Base-by-base conservation (phyloP, 805 yeast genomes). In the Kluyveromyces lactis region DNA sequence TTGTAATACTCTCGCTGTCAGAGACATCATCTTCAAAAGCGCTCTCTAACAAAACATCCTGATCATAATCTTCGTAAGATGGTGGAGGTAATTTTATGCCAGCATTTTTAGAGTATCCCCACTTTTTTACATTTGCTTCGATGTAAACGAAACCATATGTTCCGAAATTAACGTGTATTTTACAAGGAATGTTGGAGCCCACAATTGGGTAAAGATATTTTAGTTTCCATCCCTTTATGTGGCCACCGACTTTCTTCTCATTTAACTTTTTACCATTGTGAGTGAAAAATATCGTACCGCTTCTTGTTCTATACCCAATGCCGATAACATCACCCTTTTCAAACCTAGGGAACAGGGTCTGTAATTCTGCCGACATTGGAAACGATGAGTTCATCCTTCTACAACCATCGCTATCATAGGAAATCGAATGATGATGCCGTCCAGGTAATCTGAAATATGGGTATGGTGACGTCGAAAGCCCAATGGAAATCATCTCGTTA, bases 401-500 rank as follows among this genome's bases (percentile, higher is more conserved):
- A 42, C 73, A 68, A 3, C 97, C 98, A 39, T 73, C 73, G 4
- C 95, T 83, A 46, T 87, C 96, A 60, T 90, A 92, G n/a, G 87
- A 74, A 3, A 86, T 68, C 0, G 96, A 86, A 57, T 78, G 81
- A 31, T 80, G 72, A 52, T 87, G 95, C 53, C 92, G 74, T 0
- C 98, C 98, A 0, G 98, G 97, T 29, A 92, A 66, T 49, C 97
- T 69, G 62, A 92, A 92, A 62, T 81, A 78, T 2, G 98, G 98
- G 53, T 92, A 92, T 5, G 98, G 98, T 46, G 78, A 75, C 0
- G 94, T 76, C 0, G 89, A 72, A 3, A 92, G 54, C 0, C 98
- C 98, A 15, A 92, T 68, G 0, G 95, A 76, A 1, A 90, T 66
- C 0, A 63, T 41, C 9, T 81, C 75, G 11, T 64, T 64, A 3